These are phyloP conservation scores for Xylariales sp. DNA, from an alignment of 2,329 filamentous ascomycete species.

Conservation along the genomic window DNA sequence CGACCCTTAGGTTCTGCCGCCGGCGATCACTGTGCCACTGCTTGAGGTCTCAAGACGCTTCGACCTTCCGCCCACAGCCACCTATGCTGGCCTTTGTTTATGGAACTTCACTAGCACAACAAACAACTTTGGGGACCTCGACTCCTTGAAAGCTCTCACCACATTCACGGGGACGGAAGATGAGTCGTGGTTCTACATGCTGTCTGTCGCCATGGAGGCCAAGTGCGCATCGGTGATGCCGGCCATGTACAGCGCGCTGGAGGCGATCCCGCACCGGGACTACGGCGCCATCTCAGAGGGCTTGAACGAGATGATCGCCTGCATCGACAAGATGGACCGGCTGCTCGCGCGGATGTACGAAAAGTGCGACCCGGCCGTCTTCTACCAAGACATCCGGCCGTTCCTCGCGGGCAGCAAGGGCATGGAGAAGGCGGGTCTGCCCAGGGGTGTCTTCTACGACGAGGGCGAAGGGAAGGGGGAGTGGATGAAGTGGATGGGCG, in stretches of 20 bases:
- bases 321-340: slow-evolving; percentile 62
- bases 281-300: slow-evolving; percentile 55
- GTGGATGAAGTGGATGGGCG: slow-evolving; percentile 79
- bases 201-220: slow-evolving; percentile 88
- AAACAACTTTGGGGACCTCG: slow-evolving; percentile 56
- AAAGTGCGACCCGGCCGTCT: slow-evolving; percentile 77
- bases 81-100: slow-evolving; percentile 79
- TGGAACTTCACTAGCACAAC: slow-evolving; percentile 76
- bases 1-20: slow-evolving; percentile 56
- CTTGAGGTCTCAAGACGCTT: slow-evolving; percentile 67
- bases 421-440: slow-evolving; percentile 80
- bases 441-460: slow-evolving; percentile 81
- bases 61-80: slow-evolving; percentile 82
- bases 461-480: slow-evolving; percentile 60
- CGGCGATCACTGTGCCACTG: slow-evolving; percentile 73
- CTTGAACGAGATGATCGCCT: slow-evolving; percentile 60
- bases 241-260: slow-evolving; percentile 71
- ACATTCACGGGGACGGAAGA: slow-evolving; percentile 87
- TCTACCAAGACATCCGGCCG: slow-evolving; percentile 84
- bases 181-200: slow-evolving; percentile 91
- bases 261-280: slow-evolving; percentile 60
- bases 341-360: slow-evolving; percentile 85
- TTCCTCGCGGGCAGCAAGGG: slow-evolving; percentile 90
- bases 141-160: slow-evolving; percentile 66
- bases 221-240: slow-evolving; percentile 71